Percentiles rank a stretch among this genome's conserved stretches.
Evolutionary conservation across 805 yeast genomes (phyloP).

Genomic region (Candida sanyiensis): DNA sequence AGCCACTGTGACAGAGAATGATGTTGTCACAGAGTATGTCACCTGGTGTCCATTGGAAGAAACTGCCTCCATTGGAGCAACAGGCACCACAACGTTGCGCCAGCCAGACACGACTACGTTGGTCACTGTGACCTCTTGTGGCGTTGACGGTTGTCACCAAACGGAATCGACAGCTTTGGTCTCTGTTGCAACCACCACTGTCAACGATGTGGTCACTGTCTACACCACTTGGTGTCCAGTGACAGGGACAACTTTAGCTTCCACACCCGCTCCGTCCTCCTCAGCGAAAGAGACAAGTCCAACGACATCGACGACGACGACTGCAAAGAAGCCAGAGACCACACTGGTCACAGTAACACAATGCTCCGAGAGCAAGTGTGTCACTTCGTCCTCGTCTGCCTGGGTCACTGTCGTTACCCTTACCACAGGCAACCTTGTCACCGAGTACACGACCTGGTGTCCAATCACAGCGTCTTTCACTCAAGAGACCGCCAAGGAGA

Average conservation of each 20-base stretch:
- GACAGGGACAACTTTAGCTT: slow-evolving; percentile 1
- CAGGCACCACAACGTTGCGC: slow-evolving; percentile 9
- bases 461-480: slow-evolving; percentile 25
- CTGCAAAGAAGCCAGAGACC: slow-evolving; percentile 1
- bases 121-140: slow-evolving; percentile 29
- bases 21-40: slow-evolving; percentile 26
- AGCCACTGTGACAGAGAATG: slow-evolving; percentile 23
- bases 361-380: slow-evolving; percentile 19
- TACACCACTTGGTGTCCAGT: slow-evolving; percentile 14
- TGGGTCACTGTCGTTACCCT: slow-evolving; percentile 28
- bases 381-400: slow-evolving; percentile 26
- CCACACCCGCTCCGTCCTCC: neutral
- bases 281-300: too few relatives aligned
- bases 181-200: slow-evolving; percentile 5
- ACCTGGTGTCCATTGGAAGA: slow-evolving; percentile 33
- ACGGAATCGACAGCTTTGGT: slow-evolving; percentile 1
- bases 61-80: neutral
- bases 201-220: neutral
- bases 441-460: slow-evolving; percentile 38
- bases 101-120: slow-evolving; percentile 14
- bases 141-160: slow-evolving; percentile 10
- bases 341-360: slow-evolving; percentile 15
- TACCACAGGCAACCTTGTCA: slow-evolving; percentile 25
- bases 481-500: neutral
- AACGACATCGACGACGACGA: too few relatives aligned